A percentile compares a stretch with the other conserved stretches of the same genome.
Conservation (phyloP, 2,329 filamentous ascomycete species). For the Beauveria australis region DNA sequence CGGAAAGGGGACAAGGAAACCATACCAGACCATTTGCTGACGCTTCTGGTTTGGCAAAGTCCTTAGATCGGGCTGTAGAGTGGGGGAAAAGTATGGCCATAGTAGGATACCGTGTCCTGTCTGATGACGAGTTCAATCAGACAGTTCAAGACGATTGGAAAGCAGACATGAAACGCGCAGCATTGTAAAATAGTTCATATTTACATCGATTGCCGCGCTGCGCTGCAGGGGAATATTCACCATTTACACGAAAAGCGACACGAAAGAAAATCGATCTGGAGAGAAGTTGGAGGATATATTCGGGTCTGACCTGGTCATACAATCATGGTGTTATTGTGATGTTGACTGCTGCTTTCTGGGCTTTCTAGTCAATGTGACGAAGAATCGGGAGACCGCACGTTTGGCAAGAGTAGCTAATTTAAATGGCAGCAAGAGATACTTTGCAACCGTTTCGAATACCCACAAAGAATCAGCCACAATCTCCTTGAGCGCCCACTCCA, state of each 20-base stretch:
- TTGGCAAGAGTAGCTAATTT: background rate
- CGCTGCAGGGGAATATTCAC: too few species aligned
- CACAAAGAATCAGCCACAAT: slow-evolving; percentile 3
- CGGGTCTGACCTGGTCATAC: background rate
- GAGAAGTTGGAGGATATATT: background rate
- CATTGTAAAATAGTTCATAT: background rate
- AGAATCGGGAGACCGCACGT: background rate
- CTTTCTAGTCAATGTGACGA: background rate
- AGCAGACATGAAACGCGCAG: slow-evolving; percentile 25
- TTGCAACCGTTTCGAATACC: background rate
- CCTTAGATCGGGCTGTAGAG: slow-evolving; percentile 27
- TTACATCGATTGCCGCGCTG: too few species aligned
- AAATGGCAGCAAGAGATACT: background rate
- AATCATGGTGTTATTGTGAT: background rate
- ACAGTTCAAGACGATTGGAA: slow-evolving; percentile 20
- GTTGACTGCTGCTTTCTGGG: background rate
- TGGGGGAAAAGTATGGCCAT: slow-evolving; percentile 33
- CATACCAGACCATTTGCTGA: slow-evolving; percentile 31
- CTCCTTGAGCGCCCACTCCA: slow-evolving; percentile 15
- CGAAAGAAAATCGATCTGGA: background rate
- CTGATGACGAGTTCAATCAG: slow-evolving; percentile 23
- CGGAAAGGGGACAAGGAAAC: slow-evolving; percentile 20
- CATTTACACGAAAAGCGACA: background rate
- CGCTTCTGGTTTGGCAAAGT: slow-evolving; percentile 28
- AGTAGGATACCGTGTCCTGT: slow-evolving; percentile 20